A percentile compares a stretch with the other conserved stretches of the same genome.
These are phyloP conservation scores for Arachis hypogaea DNA, from an alignment of 306 rosid genomes.

Conservation along the genomic window DNA sequence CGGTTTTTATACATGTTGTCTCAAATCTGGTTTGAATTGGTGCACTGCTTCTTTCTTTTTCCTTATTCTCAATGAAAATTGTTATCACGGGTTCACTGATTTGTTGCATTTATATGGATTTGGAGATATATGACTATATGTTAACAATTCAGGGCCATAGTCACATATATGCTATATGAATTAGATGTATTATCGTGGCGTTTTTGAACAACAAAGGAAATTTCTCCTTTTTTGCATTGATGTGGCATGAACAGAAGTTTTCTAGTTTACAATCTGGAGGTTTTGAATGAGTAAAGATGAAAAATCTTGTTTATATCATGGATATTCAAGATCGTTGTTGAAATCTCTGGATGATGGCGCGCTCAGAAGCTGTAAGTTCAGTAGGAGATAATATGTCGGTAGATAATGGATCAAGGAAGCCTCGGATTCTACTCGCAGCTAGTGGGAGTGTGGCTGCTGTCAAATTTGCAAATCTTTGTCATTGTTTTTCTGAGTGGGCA, in stretches of 20 bases:
- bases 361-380: slow-evolving; percentile 51
- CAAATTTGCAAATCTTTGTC: slow-evolving; percentile 88
- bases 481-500: slow-evolving; percentile 90
- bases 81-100: neutral
- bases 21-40: neutral
- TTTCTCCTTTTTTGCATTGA: slow-evolving; percentile 16
- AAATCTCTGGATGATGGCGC: slow-evolving; percentile 55
- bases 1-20: slow-evolving; percentile 5
- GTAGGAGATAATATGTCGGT: slow-evolving; percentile 54
- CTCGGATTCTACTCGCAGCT: slow-evolving; percentile 92
- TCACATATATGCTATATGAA: neutral
- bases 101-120: neutral
- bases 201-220: slow-evolving; percentile 15
- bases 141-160: neutral
- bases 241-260: slow-evolving; percentile 6
- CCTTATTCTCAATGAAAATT: neutral
- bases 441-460: slow-evolving; percentile 95
- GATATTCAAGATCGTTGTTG: slow-evolving; percentile 41
- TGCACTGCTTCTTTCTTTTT: neutral
- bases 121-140: too few species aligned
- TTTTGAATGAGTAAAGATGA: slow-evolving; percentile 29
- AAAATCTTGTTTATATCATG: slow-evolving; percentile 36
- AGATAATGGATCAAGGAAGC: slow-evolving; percentile 63
- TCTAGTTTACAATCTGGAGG: slow-evolving; percentile 39
- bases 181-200: slow-evolving; percentile 15